Evolutionary conservation across 306 rosid species (phyloP).

Genomic region (Malus asiatica): DNA sequence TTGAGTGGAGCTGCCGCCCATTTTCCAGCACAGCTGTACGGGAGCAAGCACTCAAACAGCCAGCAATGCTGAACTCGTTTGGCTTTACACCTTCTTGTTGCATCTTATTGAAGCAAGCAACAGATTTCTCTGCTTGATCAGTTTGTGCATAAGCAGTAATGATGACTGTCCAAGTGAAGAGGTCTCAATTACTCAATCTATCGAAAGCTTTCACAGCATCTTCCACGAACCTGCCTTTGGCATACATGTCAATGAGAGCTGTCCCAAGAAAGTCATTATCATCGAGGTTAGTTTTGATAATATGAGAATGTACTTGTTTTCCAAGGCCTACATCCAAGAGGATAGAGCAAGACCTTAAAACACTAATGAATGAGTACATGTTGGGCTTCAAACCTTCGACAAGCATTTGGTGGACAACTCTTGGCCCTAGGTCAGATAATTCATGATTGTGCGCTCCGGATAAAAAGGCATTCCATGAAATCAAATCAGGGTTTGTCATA

Average conservation of each 20-base stretch:
- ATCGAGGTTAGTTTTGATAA: slow-evolving; percentile 18
- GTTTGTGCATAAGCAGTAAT: slow-evolving; percentile 17
- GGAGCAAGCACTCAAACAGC: slow-evolving; percentile 35
- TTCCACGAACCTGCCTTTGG: slow-evolving; percentile 16
- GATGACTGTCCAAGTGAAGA: slow-evolving; percentile 32
- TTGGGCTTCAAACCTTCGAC: slow-evolving; percentile 18
- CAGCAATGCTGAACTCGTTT: slow-evolving; percentile 23
- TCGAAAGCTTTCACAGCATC: slow-evolving; percentile 24
- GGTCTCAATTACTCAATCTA: slow-evolving; percentile 19
- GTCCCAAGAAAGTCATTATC: slow-evolving; percentile 20
- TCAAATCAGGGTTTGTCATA: slow-evolving; percentile 26
- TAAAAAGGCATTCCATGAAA: slow-evolving; percentile 32
- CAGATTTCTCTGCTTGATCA: slow-evolving; percentile 19
- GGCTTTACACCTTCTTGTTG: slow-evolving; percentile 34
- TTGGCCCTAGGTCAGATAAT: slow-evolving; percentile 7
- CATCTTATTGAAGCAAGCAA: slow-evolving; percentile 23
- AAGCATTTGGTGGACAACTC: slow-evolving; percentile 11
- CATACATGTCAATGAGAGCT: slow-evolving; percentile 36
- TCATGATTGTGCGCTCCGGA: slow-evolving; percentile 12
- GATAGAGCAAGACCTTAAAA: slow-evolving; percentile 28
- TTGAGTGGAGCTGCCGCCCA: slow-evolving; percentile 30
- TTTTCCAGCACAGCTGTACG: slow-evolving; percentile 18
- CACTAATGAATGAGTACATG: slow-evolving; percentile 24
- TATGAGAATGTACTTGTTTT: slow-evolving; percentile 26
- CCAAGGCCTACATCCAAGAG: slow-evolving; percentile 22